Evolutionary conservation across 257 asterid genomes (phyloP), one percentile per base, ranked within the genome.

Genomic region (Plantago ovata): DNA sequence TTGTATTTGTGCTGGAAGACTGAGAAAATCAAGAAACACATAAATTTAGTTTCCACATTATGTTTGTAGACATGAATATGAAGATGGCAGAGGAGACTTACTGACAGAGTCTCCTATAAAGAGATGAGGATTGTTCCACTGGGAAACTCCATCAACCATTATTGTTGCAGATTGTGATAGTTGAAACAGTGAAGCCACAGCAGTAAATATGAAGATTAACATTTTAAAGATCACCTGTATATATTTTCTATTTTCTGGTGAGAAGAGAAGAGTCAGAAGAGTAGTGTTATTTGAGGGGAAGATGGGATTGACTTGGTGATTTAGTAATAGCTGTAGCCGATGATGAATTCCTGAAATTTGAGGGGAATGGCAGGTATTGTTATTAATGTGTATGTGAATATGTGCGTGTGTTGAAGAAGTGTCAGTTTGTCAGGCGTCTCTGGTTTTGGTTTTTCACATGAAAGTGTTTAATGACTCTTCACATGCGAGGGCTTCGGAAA

Each of bases 31-130:
- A 57, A 54, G 14, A 36, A 7, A 36, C 24, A 54, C 41, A n/a
- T 20, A 54, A 54, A 33, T 53, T 14, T 7, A 32, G n/a, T 28
- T 13, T 32, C 11, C 6, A 19, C 43, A 43, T 40, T 38, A 38
- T 14, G 1, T 2, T 1, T 5, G 13, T 0, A 53, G 7, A 28
- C 6, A 13, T 15, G 51, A 2, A 43, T 12, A 32, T 62, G 60
- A 13, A 13, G 46, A 9, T 20, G 5, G 0, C 42, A 53, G 28
- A 14, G 52, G 42, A 36, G 7, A 75, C 91, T 85, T 80, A 92
- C 98, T 71, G 74, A 92, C 91, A 67, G 86, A 68, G 62, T 88
- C 97, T 48, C 89, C 95, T 19, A 88, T 73, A 56, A 82, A 89
- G 64, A 82, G 79, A 38, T 58, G 75, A 54, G 97, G 93, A 18